Percentiles rank a stretch among this genome's conserved stretches.
Conservation (phyloP, 2,329 filamentous ascomycete genomes). For the Neonectria punicea region DNA sequence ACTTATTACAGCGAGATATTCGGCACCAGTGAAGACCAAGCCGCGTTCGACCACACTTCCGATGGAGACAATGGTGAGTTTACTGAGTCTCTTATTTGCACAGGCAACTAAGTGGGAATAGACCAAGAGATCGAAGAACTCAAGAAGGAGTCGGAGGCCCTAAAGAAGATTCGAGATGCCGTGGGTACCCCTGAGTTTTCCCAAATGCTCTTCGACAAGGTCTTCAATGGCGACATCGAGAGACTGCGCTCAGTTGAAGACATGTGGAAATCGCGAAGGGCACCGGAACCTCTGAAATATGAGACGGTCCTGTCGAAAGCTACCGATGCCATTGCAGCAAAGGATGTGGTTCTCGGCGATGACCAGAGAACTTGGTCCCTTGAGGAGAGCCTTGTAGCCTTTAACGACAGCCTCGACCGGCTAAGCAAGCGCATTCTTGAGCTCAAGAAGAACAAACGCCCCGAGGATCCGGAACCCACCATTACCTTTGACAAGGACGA, state of each 20-base stretch:
- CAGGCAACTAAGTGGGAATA: constrained; percentile 30
- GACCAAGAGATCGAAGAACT: constrained; percentile 88
- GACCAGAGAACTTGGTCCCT: constrained; percentile 85
- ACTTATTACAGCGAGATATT: constrained; percentile 75
- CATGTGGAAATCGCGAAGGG: constrained; percentile 90
- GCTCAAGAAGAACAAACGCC: constrained; percentile 62
- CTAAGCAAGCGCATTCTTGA: constrained; percentile 79
- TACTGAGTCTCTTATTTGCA: background rate
- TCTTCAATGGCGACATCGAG: constrained; percentile 86
- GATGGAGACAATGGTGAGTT: constrained; percentile 79
- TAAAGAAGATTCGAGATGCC: constrained; percentile 84
- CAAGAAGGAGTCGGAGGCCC: constrained; percentile 81
- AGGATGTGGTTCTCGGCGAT: constrained; percentile 66
- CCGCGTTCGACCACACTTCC: constrained; percentile 80
- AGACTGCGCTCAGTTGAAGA: constrained; percentile 88
- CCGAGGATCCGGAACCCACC: constrained; percentile 66
- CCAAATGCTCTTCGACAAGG: constrained; percentile 88
- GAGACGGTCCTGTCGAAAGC: constrained; percentile 66
- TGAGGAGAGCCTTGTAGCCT: constrained; percentile 85
- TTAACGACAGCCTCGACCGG: constrained; percentile 83
- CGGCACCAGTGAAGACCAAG: constrained; percentile 87
- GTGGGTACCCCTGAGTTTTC: constrained; percentile 84
- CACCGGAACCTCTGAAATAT: constrained; percentile 80
- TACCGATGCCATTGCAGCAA: constrained; percentile 57
- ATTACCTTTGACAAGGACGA: constrained; percentile 98